These are phyloP conservation scores for Saururus chinensis DNA, from an alignment of 164 flowering plant species.

Conservation along the genomic window DNA sequence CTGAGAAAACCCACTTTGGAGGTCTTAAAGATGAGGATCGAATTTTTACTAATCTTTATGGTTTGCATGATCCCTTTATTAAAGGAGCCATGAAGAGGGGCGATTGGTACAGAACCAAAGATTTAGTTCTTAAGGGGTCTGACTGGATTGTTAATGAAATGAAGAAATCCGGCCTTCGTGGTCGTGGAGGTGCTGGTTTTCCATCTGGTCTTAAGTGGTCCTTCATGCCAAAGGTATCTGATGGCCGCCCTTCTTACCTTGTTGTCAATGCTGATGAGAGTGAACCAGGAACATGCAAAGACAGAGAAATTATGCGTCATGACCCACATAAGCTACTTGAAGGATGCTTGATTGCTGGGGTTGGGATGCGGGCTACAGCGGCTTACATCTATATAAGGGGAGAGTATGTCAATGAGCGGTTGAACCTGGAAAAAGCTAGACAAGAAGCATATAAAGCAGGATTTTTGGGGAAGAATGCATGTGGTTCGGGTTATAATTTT, in stretches of 20 bases:
- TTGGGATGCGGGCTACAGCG: slow-evolving; percentile 87
- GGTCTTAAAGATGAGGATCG: slow-evolving; percentile 94
- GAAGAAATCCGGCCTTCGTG: slow-evolving; percentile 94
- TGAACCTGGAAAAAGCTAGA: slow-evolving; percentile 64
- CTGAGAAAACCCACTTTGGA: slow-evolving; percentile 96
- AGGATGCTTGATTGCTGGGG: slow-evolving; percentile 94
- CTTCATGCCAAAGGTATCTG: slow-evolving; percentile 94
- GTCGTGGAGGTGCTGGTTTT: slow-evolving; percentile 99
- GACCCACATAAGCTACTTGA: slow-evolving; percentile 92
- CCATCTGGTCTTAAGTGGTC: slow-evolving; percentile 99
- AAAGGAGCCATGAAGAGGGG: slow-evolving; percentile 97
- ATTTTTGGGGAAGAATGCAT: slow-evolving; percentile 84
- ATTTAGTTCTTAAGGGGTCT: slow-evolving; percentile 77
- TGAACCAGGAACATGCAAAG: slow-evolving; percentile 98
- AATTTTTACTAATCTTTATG: slow-evolving; percentile 89
- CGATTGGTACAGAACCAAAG: slow-evolving; percentile 92
- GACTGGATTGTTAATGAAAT: slow-evolving; percentile 97
- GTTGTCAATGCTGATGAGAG: slow-evolving; percentile 99
- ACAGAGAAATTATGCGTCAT: slow-evolving; percentile 94
- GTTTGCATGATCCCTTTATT: slow-evolving; percentile 82
- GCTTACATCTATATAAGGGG: slow-evolving; percentile 94
- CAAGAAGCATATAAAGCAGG: slow-evolving; percentile 89
- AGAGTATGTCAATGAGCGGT: slow-evolving; percentile 90
- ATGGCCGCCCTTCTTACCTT: slow-evolving; percentile 95
- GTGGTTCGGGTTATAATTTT: slow-evolving; percentile 96